Conservation (phyloP, 2,329 filamentous ascomycete genomes). For the Cephalotrichum gorgonifer region DNA sequence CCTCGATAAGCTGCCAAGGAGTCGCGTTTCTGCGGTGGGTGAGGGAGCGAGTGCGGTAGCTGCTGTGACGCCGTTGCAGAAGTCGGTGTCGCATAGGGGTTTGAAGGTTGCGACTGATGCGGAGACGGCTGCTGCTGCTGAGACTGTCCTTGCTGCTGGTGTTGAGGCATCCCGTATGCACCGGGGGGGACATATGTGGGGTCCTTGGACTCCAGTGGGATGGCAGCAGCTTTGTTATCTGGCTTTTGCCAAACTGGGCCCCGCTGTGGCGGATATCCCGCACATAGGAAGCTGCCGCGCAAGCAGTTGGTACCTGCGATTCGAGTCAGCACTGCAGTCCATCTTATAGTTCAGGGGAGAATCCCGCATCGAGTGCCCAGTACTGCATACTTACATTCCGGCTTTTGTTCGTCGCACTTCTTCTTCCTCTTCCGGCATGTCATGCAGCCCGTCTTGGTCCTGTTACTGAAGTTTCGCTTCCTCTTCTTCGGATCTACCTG, state of each 20-base stretch:
- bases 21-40: slow-evolving; percentile 35
- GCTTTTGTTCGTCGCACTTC: slow-evolving; percentile 93
- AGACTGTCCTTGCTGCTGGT: slow-evolving; percentile 8
- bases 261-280: slow-evolving; percentile 77
- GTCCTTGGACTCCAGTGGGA: slow-evolving; percentile 79
- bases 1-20: slow-evolving; percentile 50
- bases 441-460: slow-evolving; percentile 91
- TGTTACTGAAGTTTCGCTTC: slow-evolving; percentile 81
- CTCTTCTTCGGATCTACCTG: slow-evolving; percentile 58
- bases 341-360: not conserved
- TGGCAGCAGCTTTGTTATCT: slow-evolving; percentile 54
- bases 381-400: slow-evolving; percentile 68
- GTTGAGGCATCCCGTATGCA: slow-evolving; percentile 51
- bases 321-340: not conserved
- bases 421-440: slow-evolving; percentile 91
- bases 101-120: slow-evolving; percentile 11
- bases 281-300: slow-evolving; percentile 81
- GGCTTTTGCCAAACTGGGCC: slow-evolving; percentile 66
- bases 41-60: slow-evolving; percentile 10
- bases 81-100: slow-evolving; percentile 18
- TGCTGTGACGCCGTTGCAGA: slow-evolving; percentile 12
- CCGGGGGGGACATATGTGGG: slow-evolving; percentile 50
- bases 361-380: not conserved
- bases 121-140: slow-evolving; percentile 4
- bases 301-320: slow-evolving; percentile 75